phyloP scores from a whole-genome alignment of 202 grass and related monocot species.

The Eragrostis tef region DNA sequence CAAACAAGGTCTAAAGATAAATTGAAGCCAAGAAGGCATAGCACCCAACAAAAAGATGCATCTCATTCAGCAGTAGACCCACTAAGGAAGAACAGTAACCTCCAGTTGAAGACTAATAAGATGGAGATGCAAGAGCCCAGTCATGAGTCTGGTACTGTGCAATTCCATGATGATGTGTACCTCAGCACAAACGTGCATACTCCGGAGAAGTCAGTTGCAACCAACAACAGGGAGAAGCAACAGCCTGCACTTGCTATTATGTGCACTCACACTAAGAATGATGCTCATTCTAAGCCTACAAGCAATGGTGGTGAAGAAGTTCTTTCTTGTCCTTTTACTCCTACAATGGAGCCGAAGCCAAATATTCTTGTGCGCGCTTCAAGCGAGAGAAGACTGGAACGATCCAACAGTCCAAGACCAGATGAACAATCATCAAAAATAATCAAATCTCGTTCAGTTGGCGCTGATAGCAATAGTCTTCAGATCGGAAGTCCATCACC shows the following conservation, averaged over 20 bases:
- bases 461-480: constrained; percentile 41
- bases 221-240: constrained; percentile 37
- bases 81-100: constrained; percentile 31
- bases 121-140: constrained; percentile 23
- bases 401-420: constrained; percentile 33
- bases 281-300: neutral
- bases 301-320: constrained; percentile 10
- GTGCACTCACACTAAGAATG: constrained; percentile 7
- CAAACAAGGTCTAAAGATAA: constrained; percentile 30
- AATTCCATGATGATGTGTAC: constrained; percentile 43
- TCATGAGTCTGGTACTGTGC: constrained; percentile 3
- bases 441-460: constrained; percentile 48
- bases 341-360: constrained; percentile 38
- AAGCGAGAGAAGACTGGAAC: constrained; percentile 49
- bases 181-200: constrained; percentile 21
- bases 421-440: constrained; percentile 40
- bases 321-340: constrained; percentile 34
- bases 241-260: constrained; percentile 19
- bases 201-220: constrained; percentile 31
- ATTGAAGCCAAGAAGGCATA: constrained; percentile 21
- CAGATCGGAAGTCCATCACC: constrained; percentile 32
- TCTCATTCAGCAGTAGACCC: constrained; percentile 24
- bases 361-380: constrained; percentile 46
- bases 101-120: constrained; percentile 27
- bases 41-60: constrained; percentile 37